Base-by-base conservation (phyloP, 2,329 filamentous ascomycete genomes). In the Ceratocystis huliohia region DNA sequence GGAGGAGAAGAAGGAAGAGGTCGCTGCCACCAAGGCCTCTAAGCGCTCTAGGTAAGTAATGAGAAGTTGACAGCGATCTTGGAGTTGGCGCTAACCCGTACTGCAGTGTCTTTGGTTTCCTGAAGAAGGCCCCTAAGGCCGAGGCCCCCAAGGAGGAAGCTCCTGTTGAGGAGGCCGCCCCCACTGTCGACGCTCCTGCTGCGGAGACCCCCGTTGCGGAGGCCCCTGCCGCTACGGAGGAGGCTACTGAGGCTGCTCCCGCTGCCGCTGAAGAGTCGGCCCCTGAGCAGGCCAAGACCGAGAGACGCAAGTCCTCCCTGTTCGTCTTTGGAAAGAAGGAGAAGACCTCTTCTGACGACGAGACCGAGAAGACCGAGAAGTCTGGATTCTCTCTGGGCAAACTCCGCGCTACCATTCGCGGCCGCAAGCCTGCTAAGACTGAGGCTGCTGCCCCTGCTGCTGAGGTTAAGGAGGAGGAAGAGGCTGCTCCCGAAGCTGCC, bases 251-350 rank as follows among this genome's bases (percentile, higher is more conserved):
- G 73, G 74, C 75, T 37, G 72, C 69, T 37, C 72, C 76, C 64
- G 75, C 76, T 70, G 73, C 71, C 68, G 76, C 76, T 71, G 80
- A 79, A 70, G 79, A 78, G 68, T 84, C 86, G 77, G 70, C 78
- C 66, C 84, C 84, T 76, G 84, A 84, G 77, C 82, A 84, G 69
- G 75, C 81, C 71, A 91, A 90, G 85, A 76, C 76, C 61, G 81
- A 84, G 77, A 96, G 95, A 88, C 89, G 91, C 76, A 85, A 86
- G 77, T 94, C 89, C 70, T 87, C 92, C 73, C 76, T 84, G 7
- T 81, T 82, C 62, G 95, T 95, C 77, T 86, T 85, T 73, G 85
- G 89, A 72, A 88, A 90, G 83, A 93, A 93, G 82, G 86, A 88
- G 75, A 82, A 83, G 77, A 76, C 76, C 45, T 74, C 78, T 59